Evolutionary conservation across 1,284 basidiomycete genomes (phyloP), one percentile per base, ranked within the genome.

Genomic region (Stygiomarasmius scandens): DNA sequence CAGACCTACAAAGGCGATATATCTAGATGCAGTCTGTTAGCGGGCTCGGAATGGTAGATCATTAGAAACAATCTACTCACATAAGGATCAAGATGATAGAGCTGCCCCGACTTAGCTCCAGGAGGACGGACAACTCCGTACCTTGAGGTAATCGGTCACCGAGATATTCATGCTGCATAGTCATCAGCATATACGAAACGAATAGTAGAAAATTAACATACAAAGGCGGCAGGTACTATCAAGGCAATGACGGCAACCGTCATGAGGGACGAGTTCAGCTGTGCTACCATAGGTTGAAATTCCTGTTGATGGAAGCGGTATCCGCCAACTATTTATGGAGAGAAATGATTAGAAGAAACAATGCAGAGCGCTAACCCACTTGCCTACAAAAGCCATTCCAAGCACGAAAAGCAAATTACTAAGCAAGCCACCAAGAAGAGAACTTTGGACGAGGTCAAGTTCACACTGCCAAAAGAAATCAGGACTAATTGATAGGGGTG

Each of bases 361-460:
- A 20, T 36, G 14, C n/a, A 22, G n/a, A 32, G 20, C 12, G 34
- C 49, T 10, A 45, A 32, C 46, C n/a, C 49, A 63, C 68, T 23
- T 66, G 70, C 76, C 78, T 52, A 80, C 71, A 71, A 84, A 77
- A 54, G 79, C 81, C 79, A 84, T 80, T 52, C 88, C 87, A 38
- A 90, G 76, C 16, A 89, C 87, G 56, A 89, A 79, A 19, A 89
- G 73, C 29, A 87, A 72, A 66, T 89, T 89, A 61, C 83, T 85
- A 19, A 88, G 69, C 54, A 89, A 79, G 43, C 80, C 82, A 32
- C 86, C 86, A 29, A 86, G 77, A 64, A 87, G 77, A 32, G 77
- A 78, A 46, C 85, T 84, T 65, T 87, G 86, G 1, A 89, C 85
- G 52, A 89, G 79, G 59, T 82, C 80, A 25, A 89, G 73, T 64